Conservation (phyloP, 2,329 filamentous ascomycete species). For the Hymenoscyphus linearis region DNA sequence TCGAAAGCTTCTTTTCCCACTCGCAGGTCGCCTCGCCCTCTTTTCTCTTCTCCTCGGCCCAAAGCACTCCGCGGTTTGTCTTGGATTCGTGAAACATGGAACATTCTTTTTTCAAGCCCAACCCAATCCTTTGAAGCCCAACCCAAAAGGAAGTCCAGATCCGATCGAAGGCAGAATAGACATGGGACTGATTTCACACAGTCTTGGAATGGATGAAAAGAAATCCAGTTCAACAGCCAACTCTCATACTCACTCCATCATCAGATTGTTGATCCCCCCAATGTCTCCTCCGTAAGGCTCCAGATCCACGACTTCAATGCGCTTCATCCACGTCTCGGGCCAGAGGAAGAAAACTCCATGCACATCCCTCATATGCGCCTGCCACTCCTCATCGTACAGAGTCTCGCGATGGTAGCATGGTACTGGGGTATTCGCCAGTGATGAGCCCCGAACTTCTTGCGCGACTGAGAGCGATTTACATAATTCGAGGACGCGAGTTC, state of each 20-base stretch:
- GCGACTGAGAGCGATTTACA: slow-evolving; percentile 22
- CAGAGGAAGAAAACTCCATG: slow-evolving; percentile 29
- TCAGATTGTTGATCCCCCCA: slow-evolving; percentile 26
- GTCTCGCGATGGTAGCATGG: slow-evolving; percentile 31
- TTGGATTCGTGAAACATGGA: too few relatives aligned
- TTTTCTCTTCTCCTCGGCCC: too few relatives aligned
- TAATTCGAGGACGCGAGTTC: slow-evolving; percentile 25
- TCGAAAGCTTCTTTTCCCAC: too few relatives aligned
- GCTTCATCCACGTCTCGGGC: slow-evolving; percentile 31
- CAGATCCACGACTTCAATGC: slow-evolving; percentile 29
- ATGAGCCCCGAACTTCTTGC: background rate
- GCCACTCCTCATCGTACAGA: slow-evolving; percentile 30
- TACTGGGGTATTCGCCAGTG: background rate
- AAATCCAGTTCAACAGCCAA: background rate
- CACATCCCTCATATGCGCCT: slow-evolving; percentile 30
- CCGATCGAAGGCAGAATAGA: too few relatives aligned
- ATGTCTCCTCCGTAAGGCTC: slow-evolving; percentile 28
- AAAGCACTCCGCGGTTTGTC: too few relatives aligned
- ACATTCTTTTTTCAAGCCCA: too few relatives aligned
- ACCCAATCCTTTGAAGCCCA: too few relatives aligned
- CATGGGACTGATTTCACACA: too few relatives aligned
- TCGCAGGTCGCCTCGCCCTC: too few relatives aligned
- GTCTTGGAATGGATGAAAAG: too few relatives aligned
- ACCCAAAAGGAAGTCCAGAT: too few relatives aligned
- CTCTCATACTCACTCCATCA: slow-evolving; percentile 20